Conservation (phyloP, 1,284 basidiomycete species). For the Sanguinoderma infundibulare region DNA sequence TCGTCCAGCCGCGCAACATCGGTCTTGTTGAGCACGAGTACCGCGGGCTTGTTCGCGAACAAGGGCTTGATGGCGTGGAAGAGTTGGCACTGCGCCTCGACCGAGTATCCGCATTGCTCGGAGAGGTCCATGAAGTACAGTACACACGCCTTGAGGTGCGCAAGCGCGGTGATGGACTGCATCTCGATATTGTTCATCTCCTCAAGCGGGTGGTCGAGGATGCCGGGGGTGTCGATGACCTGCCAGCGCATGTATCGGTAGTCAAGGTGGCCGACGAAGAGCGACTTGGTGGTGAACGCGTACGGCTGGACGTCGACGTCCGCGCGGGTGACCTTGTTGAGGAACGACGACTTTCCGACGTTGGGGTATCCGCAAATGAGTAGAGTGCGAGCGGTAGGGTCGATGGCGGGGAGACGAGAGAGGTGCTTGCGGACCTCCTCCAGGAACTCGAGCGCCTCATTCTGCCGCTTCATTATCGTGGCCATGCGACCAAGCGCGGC, state of each 20-base stretch:
- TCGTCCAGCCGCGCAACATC: conserved; percentile 89
- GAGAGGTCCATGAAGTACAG: conserved; percentile 97
- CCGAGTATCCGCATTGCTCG: conserved; percentile 94
- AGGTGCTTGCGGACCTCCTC: conserved; percentile 98
- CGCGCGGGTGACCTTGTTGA: conserved; percentile 97
- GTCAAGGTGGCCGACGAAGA: conserved; percentile 96
- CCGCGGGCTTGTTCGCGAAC: conserved; percentile 88
- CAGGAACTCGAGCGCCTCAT: conserved; percentile 94
- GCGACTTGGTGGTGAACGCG: conserved; percentile 96
- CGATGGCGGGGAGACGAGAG: conserved; percentile 93
- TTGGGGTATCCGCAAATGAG: conserved; percentile 97
- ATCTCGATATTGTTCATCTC: conserved; percentile 99
- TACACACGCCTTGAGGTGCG: conserved; percentile 90
- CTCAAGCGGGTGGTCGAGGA: conserved; percentile 92
- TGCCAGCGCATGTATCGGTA: conserved; percentile 99
- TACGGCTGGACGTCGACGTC: conserved; percentile 98
- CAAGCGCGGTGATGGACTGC: conserved; percentile 97
- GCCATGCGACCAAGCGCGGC: conserved; percentile 97
- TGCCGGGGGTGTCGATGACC: conserved; percentile 94
- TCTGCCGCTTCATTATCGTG: conserved; percentile 95
- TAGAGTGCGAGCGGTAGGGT: conserved; percentile 95
- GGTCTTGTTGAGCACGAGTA: conserved; percentile 96
- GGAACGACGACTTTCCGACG: conserved; percentile 96
- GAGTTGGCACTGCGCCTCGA: conserved; percentile 95
- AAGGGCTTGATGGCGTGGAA: conserved; percentile 98